Evolutionary conservation across 768 basidiomycete genomes (phyloP).

Genomic region (Amanita molliuscula): DNA sequence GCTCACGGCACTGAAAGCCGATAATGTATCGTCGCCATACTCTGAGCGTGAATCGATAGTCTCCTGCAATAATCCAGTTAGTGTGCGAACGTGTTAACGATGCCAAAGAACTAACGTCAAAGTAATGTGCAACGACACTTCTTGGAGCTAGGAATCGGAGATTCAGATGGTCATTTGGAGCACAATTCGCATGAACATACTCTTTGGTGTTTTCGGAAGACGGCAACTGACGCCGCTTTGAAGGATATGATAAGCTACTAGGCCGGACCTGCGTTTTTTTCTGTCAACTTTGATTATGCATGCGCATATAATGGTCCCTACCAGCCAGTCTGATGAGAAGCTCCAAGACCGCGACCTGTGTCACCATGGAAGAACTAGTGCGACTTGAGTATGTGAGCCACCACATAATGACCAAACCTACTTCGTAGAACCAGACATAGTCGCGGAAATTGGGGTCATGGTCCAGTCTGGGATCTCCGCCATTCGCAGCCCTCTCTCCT

Average conservation of each 20-base stretch:
- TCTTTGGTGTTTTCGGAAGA: conserved; percentile 88
- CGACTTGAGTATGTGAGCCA: conserved; percentile 1
- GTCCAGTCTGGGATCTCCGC: conserved; percentile 79
- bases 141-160: conserved; percentile 54
- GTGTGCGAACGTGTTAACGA: background rate
- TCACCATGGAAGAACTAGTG: conserved; percentile 91
- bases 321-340: conserved; percentile 99
- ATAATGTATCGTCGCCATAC: conserved; percentile 60
- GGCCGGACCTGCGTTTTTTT: conserved; percentile 54
- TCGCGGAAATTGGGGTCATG: conserved; percentile 93
- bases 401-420: conserved; percentile 18
- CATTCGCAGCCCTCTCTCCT: conserved; percentile 85
- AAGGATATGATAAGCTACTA: conserved; percentile 85
- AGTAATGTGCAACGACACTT: conserved; percentile 83
- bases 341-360: conserved; percentile 85
- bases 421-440: conserved; percentile 95
- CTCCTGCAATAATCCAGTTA: conserved; percentile 36
- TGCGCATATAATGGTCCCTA: conserved; percentile 19
- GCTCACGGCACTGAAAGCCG: conserved; percentile 52
- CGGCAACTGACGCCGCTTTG: conserved; percentile 86
- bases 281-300: background rate
- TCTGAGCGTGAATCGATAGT: conserved; percentile 65
- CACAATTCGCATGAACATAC: conserved; percentile 33
- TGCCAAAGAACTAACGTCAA: conserved; percentile 55
- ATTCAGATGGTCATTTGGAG: background rate